Percentiles rank a stretch among this genome's conserved stretches.
Evolutionary conservation across 179 eudicot species (phyloP).

Genomic region (Heliamphora pulchella): DNA sequence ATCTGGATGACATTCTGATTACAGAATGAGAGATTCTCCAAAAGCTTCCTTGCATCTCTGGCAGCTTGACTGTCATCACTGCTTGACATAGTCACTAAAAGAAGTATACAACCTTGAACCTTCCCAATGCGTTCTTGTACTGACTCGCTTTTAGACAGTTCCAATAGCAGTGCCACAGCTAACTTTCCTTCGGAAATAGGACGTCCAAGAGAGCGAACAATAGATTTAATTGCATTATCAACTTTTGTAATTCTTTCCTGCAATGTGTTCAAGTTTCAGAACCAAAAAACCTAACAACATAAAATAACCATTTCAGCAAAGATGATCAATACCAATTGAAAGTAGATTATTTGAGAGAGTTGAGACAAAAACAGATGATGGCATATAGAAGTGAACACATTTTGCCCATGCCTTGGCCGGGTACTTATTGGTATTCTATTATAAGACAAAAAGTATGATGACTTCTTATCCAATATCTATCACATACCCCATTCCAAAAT

Average conservation of each 20-base stretch:
- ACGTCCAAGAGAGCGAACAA: constrained; percentile 40
- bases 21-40: constrained; percentile 37
- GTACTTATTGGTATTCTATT: background rate
- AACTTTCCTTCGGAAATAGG: constrained; percentile 30
- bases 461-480: too few relatives aligned
- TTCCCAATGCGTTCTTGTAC: constrained; percentile 29
- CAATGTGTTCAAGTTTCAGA: constrained; percentile 12
- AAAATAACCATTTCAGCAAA: background rate
- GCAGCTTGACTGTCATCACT: constrained; percentile 32
- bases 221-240: constrained; percentile 26
- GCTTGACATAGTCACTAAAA: constrained; percentile 35
- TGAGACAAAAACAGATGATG: background rate
- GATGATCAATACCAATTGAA: background rate
- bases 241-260: constrained; percentile 37
- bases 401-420: background rate
- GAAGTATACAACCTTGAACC: constrained; percentile 42
- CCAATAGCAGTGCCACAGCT: constrained; percentile 34
- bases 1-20: constrained; percentile 37
- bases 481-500: background rate
- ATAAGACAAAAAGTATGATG: background rate
- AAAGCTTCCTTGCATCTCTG: constrained; percentile 30
- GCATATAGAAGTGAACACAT: background rate
- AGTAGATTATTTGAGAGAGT: background rate
- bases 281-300: background rate
- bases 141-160: constrained; percentile 29